Evolutionary conservation across 2,329 filamentous ascomycete species (phyloP), one percentile per base, ranked within the genome.

Genomic region (Helicocarpus griseus): DNA sequence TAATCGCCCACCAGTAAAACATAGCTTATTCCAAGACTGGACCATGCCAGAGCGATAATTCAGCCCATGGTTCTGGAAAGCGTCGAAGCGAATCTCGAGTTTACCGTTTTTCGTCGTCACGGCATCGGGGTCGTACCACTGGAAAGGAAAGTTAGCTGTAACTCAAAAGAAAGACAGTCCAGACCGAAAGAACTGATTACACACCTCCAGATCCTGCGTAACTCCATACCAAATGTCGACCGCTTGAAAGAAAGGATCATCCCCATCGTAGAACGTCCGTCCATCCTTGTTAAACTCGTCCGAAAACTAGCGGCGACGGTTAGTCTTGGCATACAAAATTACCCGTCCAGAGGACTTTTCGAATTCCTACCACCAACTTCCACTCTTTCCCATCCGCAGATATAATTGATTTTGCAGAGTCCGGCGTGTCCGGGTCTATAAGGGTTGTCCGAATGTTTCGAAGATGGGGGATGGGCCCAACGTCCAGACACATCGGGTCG

Each of bases 141-240:
- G 51, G 1, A 5, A 1, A n/a, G 13, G n/a, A 3, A 31, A 11
- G n/a, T 43, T 35, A 54, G 19, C 24, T 8, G 40, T 19, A n/a
- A 48, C 5, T 13, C 9, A 19, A 13, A 24, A 33, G 11, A 49
- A 33, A 24, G 29, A 49, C 14, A n/a, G 28, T 13, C 5, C 19
- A 19, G 19, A 11, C 3, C 11, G 7, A 13, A 6, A 26, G 13
- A 1, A 41, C 21, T 31, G 17, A 29, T 17, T 40, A 58, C 66
- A 60, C 64, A 79, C 79, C 75, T 85, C 81, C 52, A 86, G 67
- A 73, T 87, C 83, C 65, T 78, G 72, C 1, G 83, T 87, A 50
- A 83, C 83, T 61, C 83, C 83, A 61, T 87, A 87, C 83, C 83
- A 86, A 44, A 86, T 71, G 63, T 87, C 82, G 33, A 85, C 76